Base-by-base conservation (phyloP, 345 rosid species). In the Bruguiera parviflora region DNA sequence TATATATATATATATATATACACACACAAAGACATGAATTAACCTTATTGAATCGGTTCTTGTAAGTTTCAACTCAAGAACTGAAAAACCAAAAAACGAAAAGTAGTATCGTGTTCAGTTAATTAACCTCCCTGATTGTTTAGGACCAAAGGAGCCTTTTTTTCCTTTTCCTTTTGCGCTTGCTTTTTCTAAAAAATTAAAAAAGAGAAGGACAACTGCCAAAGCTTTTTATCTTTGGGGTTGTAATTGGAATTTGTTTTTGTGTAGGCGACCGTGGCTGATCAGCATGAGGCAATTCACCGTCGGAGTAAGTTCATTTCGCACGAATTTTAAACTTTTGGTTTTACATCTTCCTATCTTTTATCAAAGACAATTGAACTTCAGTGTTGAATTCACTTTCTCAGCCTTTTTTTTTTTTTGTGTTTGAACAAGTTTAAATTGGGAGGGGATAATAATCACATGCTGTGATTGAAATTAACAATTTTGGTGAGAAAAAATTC, bases 201-300 rank as follows among this genome's bases (percentile, higher is more conserved):
- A 4, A 31, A 31, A 31, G 5, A 31, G 4, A 31, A 33, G 37
- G 11, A 8, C 0, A 37, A 37, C 46, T 21, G 27, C 25, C 7
- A 55, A 58, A 8, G 37, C 46, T 51, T 46, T 46, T 32, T 61
- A 29, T 19, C 53, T 6, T 52, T 49, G 31, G 16, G 10, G 43
- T 66, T 74, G 66, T 70, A 22, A 55, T 32, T 58, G 46, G 3
- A 10, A 61, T 58, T 39, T 53, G 49, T 33, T 64, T 68, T 47
- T 69, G 63, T 70, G 72, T 74, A 95, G 99, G 98, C 97, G 52
- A 92, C 90, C 5, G 97, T 95, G 68, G 86, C 87, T 80, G 96
- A 92, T 85, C 85, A 92, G 83, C 97, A 92, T 81, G 92, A 90
- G 71, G 94, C 92, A 62, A 90, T 95, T 81, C 84, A 92, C 61